A percentile compares a stretch with the other conserved stretches of the same genome.
These are phyloP conservation scores for Coprinopsis cinerea DNA, from an alignment of 768 basidiomycete genomes.

Conservation along the genomic window DNA sequence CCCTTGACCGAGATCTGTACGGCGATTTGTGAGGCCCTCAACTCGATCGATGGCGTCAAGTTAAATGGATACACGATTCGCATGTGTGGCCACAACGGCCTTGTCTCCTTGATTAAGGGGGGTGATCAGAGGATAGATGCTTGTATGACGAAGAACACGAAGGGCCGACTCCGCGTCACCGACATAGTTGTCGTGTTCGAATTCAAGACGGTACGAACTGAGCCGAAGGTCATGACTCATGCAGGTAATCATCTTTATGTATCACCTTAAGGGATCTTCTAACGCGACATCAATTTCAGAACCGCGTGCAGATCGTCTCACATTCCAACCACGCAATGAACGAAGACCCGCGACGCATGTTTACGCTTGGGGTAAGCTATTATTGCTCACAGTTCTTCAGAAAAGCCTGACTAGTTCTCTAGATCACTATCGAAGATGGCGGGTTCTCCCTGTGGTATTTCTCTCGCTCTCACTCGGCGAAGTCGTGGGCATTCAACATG, in stretches of 20 bases:
- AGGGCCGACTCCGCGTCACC: background rate
- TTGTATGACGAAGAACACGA: slow-evolving; percentile 7
- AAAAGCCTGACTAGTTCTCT: background rate
- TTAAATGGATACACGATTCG: background rate
- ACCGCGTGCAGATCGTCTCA: slow-evolving; percentile 4
- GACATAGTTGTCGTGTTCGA: slow-evolving; percentile 13
- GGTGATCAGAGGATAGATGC: slow-evolving; percentile 14
- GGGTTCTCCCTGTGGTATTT: slow-evolving; percentile 10
- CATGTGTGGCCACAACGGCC: background rate
- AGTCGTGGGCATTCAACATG: slow-evolving; percentile 5
- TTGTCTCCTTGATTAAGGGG: slow-evolving; percentile 11
- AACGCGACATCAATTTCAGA: slow-evolving; percentile 9
- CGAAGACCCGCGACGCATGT: slow-evolving; percentile 20
- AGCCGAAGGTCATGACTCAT: too few species aligned
- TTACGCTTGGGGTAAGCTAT: slow-evolving; percentile 16
- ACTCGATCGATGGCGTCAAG: too few species aligned
- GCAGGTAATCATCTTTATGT: slow-evolving; percentile 1
- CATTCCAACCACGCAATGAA: slow-evolving; percentile 18
- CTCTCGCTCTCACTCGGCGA: slow-evolving; percentile 10
- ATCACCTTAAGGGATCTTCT: background rate
- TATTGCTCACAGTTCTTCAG: background rate
- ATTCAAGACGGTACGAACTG: slow-evolving; percentile 7
- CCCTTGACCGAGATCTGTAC: too few species aligned
- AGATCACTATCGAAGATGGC: slow-evolving; percentile 11
- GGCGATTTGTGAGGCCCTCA: too few species aligned